phyloP scores from a whole-genome alignment of 2,329 filamentous ascomycete genomes.

The Paraphoma sp. region DNA sequence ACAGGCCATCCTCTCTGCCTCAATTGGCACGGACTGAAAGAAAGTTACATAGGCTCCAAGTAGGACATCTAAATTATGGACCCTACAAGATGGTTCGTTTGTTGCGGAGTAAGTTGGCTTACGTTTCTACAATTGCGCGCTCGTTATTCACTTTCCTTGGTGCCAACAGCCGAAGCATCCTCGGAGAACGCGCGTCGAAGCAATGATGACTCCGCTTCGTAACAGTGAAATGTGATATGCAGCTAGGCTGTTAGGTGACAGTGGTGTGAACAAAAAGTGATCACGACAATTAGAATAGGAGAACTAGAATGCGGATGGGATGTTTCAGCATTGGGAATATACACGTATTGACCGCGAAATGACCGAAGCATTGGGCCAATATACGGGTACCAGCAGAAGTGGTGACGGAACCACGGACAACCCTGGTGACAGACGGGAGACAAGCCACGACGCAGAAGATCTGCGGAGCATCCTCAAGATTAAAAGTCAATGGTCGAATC shows the following conservation, averaged over 20 bases:
- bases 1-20: background rate
- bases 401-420: constrained; percentile 4
- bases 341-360: constrained; percentile 6
- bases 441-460: constrained; percentile 1
- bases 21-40: background rate
- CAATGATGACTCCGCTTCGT: background rate
- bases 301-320: background rate
- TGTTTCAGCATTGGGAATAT: background rate
- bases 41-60: too few relatives aligned
- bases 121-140: background rate
- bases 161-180: background rate
- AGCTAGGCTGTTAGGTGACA: background rate
- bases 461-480: constrained; percentile 8
- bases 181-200: background rate
- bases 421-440: constrained; percentile 3
- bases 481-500: constrained; percentile 1
- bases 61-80: too few relatives aligned
- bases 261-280: background rate
- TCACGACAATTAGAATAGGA: background rate
- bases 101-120: background rate
- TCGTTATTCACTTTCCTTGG: background rate
- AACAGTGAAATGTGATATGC: background rate
- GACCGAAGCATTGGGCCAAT: constrained; percentile 10
- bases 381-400: constrained; percentile 9
- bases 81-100: too few relatives aligned